Base-by-base conservation (phyloP, 148 eudicot species). In the Drosera capensis region DNA sequence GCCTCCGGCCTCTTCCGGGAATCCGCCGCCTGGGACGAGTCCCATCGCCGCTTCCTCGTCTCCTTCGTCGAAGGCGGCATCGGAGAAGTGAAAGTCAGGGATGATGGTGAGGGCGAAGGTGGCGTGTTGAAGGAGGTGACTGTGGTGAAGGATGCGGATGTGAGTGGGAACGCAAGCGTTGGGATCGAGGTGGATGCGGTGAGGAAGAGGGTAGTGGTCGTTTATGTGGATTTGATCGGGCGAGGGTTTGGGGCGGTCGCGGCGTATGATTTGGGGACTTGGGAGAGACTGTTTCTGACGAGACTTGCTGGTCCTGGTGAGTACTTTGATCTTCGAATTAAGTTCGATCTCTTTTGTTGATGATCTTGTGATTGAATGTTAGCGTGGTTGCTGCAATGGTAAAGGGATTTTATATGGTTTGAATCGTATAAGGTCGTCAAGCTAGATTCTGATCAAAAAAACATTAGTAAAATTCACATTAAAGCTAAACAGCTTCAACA, bases 41-140 rank as follows among this genome's bases (percentile, higher is more conserved):
- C 59, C 55, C 59, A 69, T 75, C 58, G 65, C 20, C 73, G 92
- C 0, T 88, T 88, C 67, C 40, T 88, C 18, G 92, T 80, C 65
- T 72, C 92, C 2, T 70, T 59, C 74, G 14, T 84, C 35, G 86
- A 71, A 16, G 92, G 94, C 11, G 92, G 97, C 11, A 39, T 88
- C 2, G 90, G 81, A 2, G 64, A 65, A 55, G 46, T 88, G 51
- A 60, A 25, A 7, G 59, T 77, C 2, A 59, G 68, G 5, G 60
- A 55, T 19, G 61, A 48, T 48, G 45, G 3, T 1, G 47, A 40
- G 1, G 40, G 21, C 6, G 42, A 11, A 1, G 23, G 57, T 0
- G 29, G 70, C 11, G 68, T 68, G 31, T 94, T 80, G 59, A 59
- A 68, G 48, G 56, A 49, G 20, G 72, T 68, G 23, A 63, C 77